Base-by-base conservation (phyloP, 371 early-diverging fungal genomes). In the Capillidium heterosporum region DNA sequence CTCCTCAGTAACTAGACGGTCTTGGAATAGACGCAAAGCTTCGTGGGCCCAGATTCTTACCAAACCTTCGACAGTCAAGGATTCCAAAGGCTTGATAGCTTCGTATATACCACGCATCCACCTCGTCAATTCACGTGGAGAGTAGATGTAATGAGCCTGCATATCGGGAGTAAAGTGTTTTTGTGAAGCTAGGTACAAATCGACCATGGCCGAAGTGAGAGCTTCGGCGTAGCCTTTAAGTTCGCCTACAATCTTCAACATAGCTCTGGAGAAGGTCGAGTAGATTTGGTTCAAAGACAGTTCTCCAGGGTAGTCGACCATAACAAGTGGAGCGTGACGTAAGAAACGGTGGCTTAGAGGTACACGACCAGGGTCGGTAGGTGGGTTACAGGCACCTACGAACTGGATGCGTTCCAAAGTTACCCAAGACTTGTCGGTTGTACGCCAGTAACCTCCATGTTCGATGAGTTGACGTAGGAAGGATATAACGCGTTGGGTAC, bases 351-450 rank as follows among this genome's bases (percentile, higher is more conserved):
- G 91, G 35, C 90, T 83, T 48, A 98, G 69, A 19, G 91, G 91
- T 2, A 95, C 88, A 67, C 99, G 91, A 48, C 99, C 99, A 35
- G 97, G 91, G 71, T 98, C 98, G 0, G 97, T 97, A 0, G 99
- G 99, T 48, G 99, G 99, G 61, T 98, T 98, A 74, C 98, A 97
- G 15, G 99, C 99, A 57, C 99, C 99, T 13, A 97, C 95, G 69
- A 98, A 94, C 69, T 96, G 96, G 56, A 97, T 89, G 32, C 94
- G 84, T 71, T 95, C 93, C 35, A 98, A 67, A 32, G 76, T 67
- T 28, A 98, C 92, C 95, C 95, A 97, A 15, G 83, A 67, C 61
- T 90, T 86, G 66, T 92, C 92, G 2, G 78, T 65, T 0, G 89
- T 78, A 58, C 95, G 74, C 95, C 96, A 97, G 78, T 85, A 98